These are phyloP conservation scores for Phytopythium boreale DNA, from an alignment of 352 stramenopile genomes.

Conservation along the genomic window DNA sequence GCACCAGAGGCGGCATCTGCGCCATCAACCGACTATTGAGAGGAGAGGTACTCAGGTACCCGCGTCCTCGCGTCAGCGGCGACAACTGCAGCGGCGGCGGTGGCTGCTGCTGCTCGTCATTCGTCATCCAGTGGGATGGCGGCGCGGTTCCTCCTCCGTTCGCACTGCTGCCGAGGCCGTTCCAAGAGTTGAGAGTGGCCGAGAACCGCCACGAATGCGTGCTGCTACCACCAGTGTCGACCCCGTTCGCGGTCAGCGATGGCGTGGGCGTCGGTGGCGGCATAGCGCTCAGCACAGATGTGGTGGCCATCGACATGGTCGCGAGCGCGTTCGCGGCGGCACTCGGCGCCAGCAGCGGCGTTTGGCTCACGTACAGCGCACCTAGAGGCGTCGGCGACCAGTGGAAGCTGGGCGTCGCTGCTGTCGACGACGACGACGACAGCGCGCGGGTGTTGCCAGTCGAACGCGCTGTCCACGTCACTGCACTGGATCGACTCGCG, in stretches of 20 bases:
- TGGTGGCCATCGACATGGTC: neutral
- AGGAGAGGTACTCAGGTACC: neutral
- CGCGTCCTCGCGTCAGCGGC: neutral
- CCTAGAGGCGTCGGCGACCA: neutral
- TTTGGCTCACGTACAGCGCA: constrained; percentile 5
- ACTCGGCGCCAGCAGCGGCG: neutral
- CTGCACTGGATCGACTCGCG: neutral
- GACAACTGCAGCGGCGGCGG: neutral
- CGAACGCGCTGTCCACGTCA: neutral
- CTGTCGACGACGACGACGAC: neutral
- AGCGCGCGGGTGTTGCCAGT: neutral
- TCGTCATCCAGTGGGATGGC: neutral
- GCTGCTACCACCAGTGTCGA: neutral
- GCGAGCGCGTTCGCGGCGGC: neutral
- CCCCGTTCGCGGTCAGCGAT: neutral
- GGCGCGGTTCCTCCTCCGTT: neutral
- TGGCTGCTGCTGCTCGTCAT: neutral
- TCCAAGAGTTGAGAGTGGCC: neutral
- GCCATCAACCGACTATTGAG: neutral
- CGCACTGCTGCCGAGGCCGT: neutral
- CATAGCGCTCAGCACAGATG: neutral
- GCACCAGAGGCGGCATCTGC: constrained; percentile 12
- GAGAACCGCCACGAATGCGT: neutral
- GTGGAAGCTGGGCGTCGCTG: neutral
- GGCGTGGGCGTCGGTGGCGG: neutral